phyloP scores from a whole-genome alignment of 768 basidiomycete species.

The Leccinum longicurvipes region DNA sequence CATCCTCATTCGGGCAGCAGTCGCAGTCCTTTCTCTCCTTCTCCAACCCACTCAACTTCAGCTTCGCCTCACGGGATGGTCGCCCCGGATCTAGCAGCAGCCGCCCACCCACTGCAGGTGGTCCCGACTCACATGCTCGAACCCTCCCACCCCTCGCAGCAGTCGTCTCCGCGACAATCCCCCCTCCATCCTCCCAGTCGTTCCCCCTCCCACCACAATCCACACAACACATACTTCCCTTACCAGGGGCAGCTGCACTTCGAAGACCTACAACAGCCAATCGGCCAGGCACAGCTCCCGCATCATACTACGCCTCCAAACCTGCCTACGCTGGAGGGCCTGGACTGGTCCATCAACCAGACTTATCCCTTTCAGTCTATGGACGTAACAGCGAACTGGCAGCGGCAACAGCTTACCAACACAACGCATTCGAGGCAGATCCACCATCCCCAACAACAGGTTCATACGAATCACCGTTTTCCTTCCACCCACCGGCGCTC shows the following conservation, averaged over 20 bases:
- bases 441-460: slow-evolving; percentile 27
- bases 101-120: slow-evolving; percentile 53
- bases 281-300: slow-evolving; percentile 71
- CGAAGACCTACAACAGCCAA: slow-evolving; percentile 57
- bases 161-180: slow-evolving; percentile 72
- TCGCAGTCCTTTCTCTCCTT: slow-evolving; percentile 72
- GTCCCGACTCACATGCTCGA: slow-evolving; percentile 41
- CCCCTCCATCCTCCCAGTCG: slow-evolving; percentile 40
- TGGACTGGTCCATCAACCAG: slow-evolving; percentile 52
- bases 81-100: slow-evolving; percentile 47
- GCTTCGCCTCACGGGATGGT: slow-evolving; percentile 39
- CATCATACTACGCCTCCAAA: slow-evolving; percentile 53
- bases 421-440: slow-evolving; percentile 30
- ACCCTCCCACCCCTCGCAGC: slow-evolving; percentile 72
- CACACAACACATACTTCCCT: slow-evolving; percentile 51
- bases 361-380: slow-evolving; percentile 39
- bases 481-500: slow-evolving; percentile 67
- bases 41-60: slow-evolving; percentile 45
- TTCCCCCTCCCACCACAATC: slow-evolving; percentile 41
- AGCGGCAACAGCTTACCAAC: slow-evolving; percentile 32
- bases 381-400: slow-evolving; percentile 40
- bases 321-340: slow-evolving; percentile 47
- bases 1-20: slow-evolving; percentile 40
- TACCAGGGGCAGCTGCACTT: slow-evolving; percentile 52
- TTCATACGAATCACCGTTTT: slow-evolving; percentile 68